Base-by-base conservation (phyloP, 1,139 yeast species). In the Geotrichum cucujoidarum region DNA sequence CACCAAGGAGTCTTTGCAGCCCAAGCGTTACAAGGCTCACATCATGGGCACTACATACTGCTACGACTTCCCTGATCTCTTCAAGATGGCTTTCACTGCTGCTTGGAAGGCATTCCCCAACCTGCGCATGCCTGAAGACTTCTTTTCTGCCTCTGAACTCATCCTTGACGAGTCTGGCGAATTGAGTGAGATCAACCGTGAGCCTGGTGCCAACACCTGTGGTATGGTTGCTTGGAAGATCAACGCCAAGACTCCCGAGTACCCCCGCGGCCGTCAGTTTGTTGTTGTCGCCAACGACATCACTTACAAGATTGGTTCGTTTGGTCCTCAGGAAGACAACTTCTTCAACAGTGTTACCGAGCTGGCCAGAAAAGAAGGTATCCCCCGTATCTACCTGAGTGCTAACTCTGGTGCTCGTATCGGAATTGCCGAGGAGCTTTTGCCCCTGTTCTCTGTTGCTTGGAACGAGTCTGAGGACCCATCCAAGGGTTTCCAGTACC, bases 321-420 rank as follows among this genome's bases (percentile, higher is more conserved):
- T 92, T 63, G 98, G 98, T 59, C 98, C 98, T 14, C 84, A 79
- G 60, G 99, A 92, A 73, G 98, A 92, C 70, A 74, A 72, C 52
- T 92, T 82, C 73, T 92, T 92, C 76, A 79, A 86, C 74, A 82
- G 83, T 65, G 95, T 94, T 58, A 92, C 98, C 40, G 95, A 88
- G 61, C 76, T 83, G 57, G 97, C 97, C 24, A 80, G 96, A 71
- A 76, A 78, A 63, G 76, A 83, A 58, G 98, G 98, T 52, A 81
- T 94, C 59, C 99, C 99, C 64, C 78, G 99, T 72, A 80, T 92
- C 53, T 94, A 92, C 69, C 76, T 92, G 61, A 87, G 97, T 58
- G 98, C 98, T 36, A 92, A 92, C 76, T 90, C 97, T 52, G 99
- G 99, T 74, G 99, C 99, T 41, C 83, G 99, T 74, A 87, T 92